Evolutionary conservation across 2,329 filamentous ascomycete genomes (phyloP), one percentile per base, ranked within the genome.

Genomic region (Emericellopsis cladophorae): DNA sequence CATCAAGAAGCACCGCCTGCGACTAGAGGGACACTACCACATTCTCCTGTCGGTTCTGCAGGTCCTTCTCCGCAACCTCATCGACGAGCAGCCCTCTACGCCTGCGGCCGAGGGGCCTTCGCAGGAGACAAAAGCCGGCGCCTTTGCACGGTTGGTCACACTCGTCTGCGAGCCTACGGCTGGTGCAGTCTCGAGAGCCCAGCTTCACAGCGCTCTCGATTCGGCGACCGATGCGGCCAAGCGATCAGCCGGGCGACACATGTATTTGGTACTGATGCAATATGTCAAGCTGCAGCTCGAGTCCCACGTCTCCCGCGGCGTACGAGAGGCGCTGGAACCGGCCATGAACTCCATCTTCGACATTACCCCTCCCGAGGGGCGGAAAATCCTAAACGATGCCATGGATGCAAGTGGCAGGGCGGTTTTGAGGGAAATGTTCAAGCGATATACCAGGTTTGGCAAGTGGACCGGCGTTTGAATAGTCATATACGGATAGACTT

Each of bases 281-380:
- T 81, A 79, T 50, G 64, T 80, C 46, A 73, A 71, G 57, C 59
- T 79, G 46, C 76, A 79, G 55, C 67, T 81, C 6, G 74, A 79
- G 51, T 60, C 62, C 40, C 61, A 64, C 24, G 66, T 80, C 41
- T 55, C 67, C 9, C 63, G 65, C 11, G 59, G 57, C 8, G 62
- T 79, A 18, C 61, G 72, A 31, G 72, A 74, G 52, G 71, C 66
- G 40, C 61, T 81, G 36, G 68, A 76, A 51, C 65, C 70, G 6
- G 77, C 72, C 1, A 55, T 79, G 48, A 76, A 74, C 52, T 67
- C 75, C 0, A 64, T 81, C 5, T 67, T 81, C 42, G 66, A 74
- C 46, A 70, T 79, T 37, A 79, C 74, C 31, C 64, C 69, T 3
- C 61, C 66, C 5, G 74, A 75, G 43, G 65, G 63, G 36, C 61